Percentiles rank a stretch among this genome's conserved stretches.
These are phyloP conservation scores for Daldinia decipiens DNA, from an alignment of 495 filamentous ascomycete genomes.

Conservation along the genomic window DNA sequence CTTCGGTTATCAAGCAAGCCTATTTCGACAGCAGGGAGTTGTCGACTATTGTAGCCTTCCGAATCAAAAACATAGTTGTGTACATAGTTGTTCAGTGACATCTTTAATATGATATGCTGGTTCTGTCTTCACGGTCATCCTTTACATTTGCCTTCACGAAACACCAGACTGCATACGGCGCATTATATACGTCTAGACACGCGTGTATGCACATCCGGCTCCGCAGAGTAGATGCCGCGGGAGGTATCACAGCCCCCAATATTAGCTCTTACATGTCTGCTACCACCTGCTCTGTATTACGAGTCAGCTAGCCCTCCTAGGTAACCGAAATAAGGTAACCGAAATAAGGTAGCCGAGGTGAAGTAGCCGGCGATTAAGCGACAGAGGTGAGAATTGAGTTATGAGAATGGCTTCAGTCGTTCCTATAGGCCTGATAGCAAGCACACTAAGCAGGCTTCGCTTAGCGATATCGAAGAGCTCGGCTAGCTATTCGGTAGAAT, in stretches of 20 bases:
- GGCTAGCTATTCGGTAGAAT: background rate
- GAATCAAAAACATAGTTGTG: background rate
- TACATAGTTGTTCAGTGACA: background rate
- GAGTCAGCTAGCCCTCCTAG: background rate
- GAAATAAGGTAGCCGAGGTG: background rate
- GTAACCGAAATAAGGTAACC: background rate
- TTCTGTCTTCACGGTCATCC: background rate
- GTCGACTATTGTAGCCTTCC: background rate
- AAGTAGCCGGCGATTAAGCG: background rate
- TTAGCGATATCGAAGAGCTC: constrained; percentile 2
- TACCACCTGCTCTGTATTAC: background rate
- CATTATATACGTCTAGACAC: background rate
- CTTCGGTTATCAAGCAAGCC: background rate
- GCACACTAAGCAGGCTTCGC: background rate
- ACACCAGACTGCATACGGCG: background rate
- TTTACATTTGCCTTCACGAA: background rate
- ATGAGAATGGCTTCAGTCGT: background rate
- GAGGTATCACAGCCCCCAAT: background rate
- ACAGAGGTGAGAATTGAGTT: background rate
- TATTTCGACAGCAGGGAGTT: background rate
- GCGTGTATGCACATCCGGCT: background rate
- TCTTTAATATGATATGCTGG: background rate
- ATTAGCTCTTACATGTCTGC: background rate
- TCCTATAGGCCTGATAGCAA: background rate
- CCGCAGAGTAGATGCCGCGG: background rate